phyloP scores from a whole-genome alignment of 192 early-diverging fungal species.

The Anaeromyces robustus region DNA sequence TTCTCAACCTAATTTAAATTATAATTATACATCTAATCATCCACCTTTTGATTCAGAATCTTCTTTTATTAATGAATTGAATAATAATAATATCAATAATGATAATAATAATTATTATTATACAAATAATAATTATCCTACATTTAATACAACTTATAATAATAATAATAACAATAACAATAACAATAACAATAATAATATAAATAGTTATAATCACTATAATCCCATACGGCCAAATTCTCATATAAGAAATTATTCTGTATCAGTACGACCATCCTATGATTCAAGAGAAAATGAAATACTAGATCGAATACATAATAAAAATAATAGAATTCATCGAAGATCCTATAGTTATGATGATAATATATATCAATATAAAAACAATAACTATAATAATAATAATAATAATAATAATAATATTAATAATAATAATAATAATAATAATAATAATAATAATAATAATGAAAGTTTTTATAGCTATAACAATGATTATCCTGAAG shows the following conservation, averaged over 20 bases:
- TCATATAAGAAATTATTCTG: neutral
- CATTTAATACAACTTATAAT: too few relatives aligned
- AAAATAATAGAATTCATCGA: neutral
- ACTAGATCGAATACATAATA: neutral
- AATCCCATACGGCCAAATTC: too few relatives aligned
- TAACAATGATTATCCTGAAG: neutral
- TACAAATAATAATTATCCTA: too few relatives aligned
- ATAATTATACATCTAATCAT: neutral
- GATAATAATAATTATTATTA: neutral
- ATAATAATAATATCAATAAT: neutral
- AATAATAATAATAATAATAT: neutral
- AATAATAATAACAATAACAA: too few relatives aligned
- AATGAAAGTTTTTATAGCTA: too few relatives aligned
- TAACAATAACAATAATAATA: too few relatives aligned
- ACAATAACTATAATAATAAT: neutral
- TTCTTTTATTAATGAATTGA: neutral
- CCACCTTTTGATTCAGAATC: neutral
- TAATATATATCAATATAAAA: neutral
- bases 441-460: too few relatives aligned
- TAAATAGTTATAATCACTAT: too few relatives aligned
- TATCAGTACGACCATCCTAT: too few relatives aligned
- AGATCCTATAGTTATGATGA: neutral
- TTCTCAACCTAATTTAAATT: neutral
- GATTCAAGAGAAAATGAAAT: neutral
- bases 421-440: neutral